Evolutionary conservation across 352 stramenopile genomes (phyloP).

Genomic region (Phytopythium aichiense): DNA sequence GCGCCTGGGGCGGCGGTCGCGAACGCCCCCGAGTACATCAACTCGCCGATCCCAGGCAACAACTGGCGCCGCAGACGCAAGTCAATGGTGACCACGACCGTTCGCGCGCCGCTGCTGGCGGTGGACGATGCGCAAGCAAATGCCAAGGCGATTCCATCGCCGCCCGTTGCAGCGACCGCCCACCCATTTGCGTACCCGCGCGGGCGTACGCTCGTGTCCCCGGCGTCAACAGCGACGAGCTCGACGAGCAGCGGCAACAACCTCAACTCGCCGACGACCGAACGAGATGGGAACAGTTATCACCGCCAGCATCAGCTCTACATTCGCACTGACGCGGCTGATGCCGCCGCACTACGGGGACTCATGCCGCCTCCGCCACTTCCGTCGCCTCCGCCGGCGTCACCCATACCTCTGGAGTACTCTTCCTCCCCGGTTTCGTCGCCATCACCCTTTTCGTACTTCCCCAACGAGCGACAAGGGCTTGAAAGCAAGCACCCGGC

Average conservation of each 20-base stretch:
- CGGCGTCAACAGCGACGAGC: slow-evolving; percentile 8
- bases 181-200: slow-evolving; percentile 21
- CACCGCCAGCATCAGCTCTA: not conserved
- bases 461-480: slow-evolving; percentile 16
- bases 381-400: not conserved
- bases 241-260: slow-evolving; percentile 1
- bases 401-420: slow-evolving; percentile 26
- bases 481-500: slow-evolving; percentile 12
- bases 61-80: slow-evolving; percentile 48
- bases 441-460: slow-evolving; percentile 25
- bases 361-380: not conserved
- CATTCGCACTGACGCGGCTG: not conserved
- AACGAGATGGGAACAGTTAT: not conserved
- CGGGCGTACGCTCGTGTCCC: slow-evolving; percentile 15
- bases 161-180: slow-evolving; percentile 10
- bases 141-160: slow-evolving; percentile 14
- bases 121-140: not conserved
- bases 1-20: not conserved
- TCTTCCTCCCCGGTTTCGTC: slow-evolving; percentile 27
- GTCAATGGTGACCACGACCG: slow-evolving; percentile 40
- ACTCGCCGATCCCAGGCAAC: slow-evolving; percentile 41
- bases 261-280: slow-evolving; percentile 9
- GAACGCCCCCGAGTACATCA: slow-evolving; percentile 43
- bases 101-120: slow-evolving; percentile 3
- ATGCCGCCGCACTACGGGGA: not conserved